Evolutionary conservation across 139 green algal genomes (phyloP).

Genomic region (Picochlorum costavermella): DNA sequence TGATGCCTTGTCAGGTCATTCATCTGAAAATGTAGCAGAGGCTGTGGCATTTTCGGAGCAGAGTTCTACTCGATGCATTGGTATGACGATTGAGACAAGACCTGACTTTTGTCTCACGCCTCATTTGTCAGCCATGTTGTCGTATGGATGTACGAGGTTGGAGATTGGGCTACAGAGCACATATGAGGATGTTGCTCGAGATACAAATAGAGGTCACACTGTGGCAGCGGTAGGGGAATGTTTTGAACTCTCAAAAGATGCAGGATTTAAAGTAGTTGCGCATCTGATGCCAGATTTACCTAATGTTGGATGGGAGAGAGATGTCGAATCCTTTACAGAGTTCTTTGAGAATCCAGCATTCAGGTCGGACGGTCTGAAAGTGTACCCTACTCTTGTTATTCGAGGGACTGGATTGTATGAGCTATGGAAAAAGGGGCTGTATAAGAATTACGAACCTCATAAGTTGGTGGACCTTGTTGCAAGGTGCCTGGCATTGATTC

Average conservation of each 20-base stretch:
- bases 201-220: slow-evolving; percentile 93
- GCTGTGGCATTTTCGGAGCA: slow-evolving; percentile 66
- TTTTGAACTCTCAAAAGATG: slow-evolving; percentile 89
- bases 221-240: slow-evolving; percentile 83
- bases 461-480: slow-evolving; percentile 89
- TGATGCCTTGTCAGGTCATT: slow-evolving; percentile 84
- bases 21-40: slow-evolving; percentile 49
- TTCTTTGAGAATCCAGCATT: slow-evolving; percentile 97
- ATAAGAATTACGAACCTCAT: slow-evolving; percentile 82
- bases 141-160: slow-evolving; percentile 80
- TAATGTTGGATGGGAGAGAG: slow-evolving; percentile 93
- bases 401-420: slow-evolving; percentile 93
- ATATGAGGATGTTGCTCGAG: slow-evolving; percentile 92
- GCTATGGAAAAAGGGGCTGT: slow-evolving; percentile 93
- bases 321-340: slow-evolving; percentile 93
- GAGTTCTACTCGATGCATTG: slow-evolving; percentile 81
- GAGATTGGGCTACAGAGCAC: slow-evolving; percentile 93
- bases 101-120: slow-evolving; percentile 83
- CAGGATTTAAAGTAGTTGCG: slow-evolving; percentile 88
- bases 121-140: slow-evolving; percentile 72
- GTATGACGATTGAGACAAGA: slow-evolving; percentile 95
- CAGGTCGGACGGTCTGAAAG: slow-evolving; percentile 85
- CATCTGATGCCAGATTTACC: slow-evolving; percentile 99
- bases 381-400: slow-evolving; percentile 75
- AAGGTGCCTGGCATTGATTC: slow-evolving; percentile 79